Percentiles rank a stretch among this genome's conserved stretches.
Conservation (phyloP, 2,329 filamentous ascomycete species). For the Lasiodiplodia sp. region DNA sequence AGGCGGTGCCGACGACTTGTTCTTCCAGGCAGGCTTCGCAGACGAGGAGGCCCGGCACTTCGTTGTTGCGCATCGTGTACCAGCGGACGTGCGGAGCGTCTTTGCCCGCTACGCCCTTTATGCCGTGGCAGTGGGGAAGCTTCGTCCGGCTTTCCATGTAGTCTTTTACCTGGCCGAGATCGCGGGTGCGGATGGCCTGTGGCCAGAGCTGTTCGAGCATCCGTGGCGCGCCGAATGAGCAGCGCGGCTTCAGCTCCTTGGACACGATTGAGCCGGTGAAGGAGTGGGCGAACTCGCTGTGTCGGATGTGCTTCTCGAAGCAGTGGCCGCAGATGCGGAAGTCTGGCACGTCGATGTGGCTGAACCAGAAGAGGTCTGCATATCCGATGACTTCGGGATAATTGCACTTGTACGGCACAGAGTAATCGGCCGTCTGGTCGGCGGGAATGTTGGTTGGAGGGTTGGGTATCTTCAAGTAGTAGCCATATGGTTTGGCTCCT, state of each 20-base stretch:
- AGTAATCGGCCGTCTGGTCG: slow-evolving; percentile 1
- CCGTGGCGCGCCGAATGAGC: neutral
- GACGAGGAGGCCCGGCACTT: neutral
- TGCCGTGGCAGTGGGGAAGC: neutral
- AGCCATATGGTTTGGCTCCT: neutral
- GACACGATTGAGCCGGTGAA: neutral
- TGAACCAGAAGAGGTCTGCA: slow-evolving; percentile 6
- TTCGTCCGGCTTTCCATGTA: slow-evolving; percentile 2
- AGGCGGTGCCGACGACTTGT: neutral
- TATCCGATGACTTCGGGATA: neutral
- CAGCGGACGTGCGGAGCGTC: neutral
- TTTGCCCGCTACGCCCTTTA: neutral
- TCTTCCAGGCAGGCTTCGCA: slow-evolving; percentile 11
- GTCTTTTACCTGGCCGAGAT: neutral
- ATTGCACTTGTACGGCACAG: neutral
- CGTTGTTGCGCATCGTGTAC: neutral
- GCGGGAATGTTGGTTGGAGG: neutral
- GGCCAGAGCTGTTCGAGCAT: slow-evolving; percentile 3
- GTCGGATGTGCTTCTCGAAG: slow-evolving; percentile 4
- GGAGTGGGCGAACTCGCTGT: neutral
- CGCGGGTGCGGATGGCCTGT: neutral
- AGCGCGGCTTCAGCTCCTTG: neutral
- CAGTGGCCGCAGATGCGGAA: slow-evolving; percentile 11
- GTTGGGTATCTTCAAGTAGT: neutral
- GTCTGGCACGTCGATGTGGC: neutral